Evolutionary conservation across 495 filamentous ascomycete species (phyloP).

Genomic region (Margaritispora aquatica): DNA sequence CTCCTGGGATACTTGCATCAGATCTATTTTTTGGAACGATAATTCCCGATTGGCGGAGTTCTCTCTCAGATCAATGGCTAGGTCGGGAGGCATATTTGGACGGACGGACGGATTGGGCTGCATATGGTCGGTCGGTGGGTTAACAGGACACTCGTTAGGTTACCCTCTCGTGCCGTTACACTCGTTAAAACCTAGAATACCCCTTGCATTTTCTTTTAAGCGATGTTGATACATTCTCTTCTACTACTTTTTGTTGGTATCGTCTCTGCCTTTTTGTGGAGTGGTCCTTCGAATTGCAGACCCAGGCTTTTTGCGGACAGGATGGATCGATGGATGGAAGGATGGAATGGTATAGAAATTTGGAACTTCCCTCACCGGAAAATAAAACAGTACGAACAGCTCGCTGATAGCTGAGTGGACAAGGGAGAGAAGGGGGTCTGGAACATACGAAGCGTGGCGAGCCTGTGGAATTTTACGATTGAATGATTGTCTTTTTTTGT

Average conservation of each 20-base stretch:
- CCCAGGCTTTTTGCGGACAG: neutral
- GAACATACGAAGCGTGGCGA: no score
- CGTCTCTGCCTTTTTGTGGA: neutral
- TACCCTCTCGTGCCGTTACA: slow-evolving; percentile 5
- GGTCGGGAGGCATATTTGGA: slow-evolving; percentile 4
- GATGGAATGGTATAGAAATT: slow-evolving; percentile 2
- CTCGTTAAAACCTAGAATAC: slow-evolving; percentile 24
- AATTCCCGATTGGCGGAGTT: slow-evolving; percentile 10
- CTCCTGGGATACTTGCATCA: slow-evolving; percentile 1
- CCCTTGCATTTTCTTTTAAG: slow-evolving; percentile 14
- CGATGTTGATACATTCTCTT: slow-evolving; percentile 18
- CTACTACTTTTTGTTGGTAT: slow-evolving; percentile 2
- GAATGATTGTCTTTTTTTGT: neutral
- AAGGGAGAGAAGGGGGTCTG: no score
- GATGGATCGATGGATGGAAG: no score
- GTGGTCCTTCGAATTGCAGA: neutral
- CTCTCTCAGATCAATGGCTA: neutral
- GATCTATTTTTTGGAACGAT: slow-evolving; percentile 1
- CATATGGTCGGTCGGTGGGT: slow-evolving; percentile 18
- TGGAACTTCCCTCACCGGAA: neutral
- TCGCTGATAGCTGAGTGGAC: no score
- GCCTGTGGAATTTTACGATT: no score
- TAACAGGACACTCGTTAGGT: slow-evolving; percentile 22
- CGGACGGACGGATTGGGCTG: slow-evolving; percentile 10
- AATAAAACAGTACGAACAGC: slow-evolving; percentile 1